These are phyloP conservation scores for Falciphora oryzae DNA, from an alignment of 2,329 filamentous ascomycete genomes.

Conservation along the genomic window DNA sequence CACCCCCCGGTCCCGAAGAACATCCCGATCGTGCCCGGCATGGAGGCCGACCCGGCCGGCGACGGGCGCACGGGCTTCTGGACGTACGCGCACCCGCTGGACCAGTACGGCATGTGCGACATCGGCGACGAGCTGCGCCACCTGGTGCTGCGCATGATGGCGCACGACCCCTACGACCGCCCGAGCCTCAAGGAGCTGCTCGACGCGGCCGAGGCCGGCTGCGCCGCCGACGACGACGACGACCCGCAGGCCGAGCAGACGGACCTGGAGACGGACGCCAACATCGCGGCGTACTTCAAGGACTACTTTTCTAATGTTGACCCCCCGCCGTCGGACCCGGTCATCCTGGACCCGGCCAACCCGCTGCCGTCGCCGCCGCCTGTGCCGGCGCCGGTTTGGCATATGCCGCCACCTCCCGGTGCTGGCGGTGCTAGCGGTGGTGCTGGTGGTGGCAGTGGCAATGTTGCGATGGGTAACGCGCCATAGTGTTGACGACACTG, in stretches of 20 bases:
- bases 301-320: neutral
- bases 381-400: neutral
- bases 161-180: conserved; percentile 1
- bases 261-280: neutral
- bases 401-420: no score
- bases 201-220: neutral
- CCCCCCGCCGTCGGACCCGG: neutral
- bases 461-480: no score
- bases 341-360: neutral
- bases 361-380: neutral
- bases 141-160: conserved; percentile 2
- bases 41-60: neutral
- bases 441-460: no score
- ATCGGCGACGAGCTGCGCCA: neutral
- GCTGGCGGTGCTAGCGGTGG: no score
- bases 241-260: neutral
- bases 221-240: neutral
- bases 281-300: neutral
- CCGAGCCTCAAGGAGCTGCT: neutral
- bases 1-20: neutral
- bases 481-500: no score
- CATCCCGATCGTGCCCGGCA: neutral
- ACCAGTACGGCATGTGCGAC: neutral
- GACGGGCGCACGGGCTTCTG: neutral
- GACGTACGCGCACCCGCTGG: neutral